Base-by-base conservation (phyloP, 2,329 filamentous ascomycete genomes). In the Zalaria sp. region DNA sequence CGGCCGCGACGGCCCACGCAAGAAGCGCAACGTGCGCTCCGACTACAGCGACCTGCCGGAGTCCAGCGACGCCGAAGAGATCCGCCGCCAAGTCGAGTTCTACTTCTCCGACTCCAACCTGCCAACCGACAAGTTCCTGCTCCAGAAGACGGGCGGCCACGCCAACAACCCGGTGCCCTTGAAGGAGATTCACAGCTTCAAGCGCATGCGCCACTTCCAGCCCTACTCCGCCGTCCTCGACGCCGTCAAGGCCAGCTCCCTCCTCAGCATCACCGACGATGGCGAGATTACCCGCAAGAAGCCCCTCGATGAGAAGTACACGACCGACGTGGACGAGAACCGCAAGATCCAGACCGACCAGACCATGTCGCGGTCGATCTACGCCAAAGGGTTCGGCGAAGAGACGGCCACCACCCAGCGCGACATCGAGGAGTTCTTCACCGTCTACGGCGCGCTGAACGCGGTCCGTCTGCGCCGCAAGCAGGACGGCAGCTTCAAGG, bases 101-200 rank as follows among this genome's bases (percentile, higher is more conserved):
- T 95, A 95, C 72, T 93, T 95, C 65, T 83, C 83, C 55, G 83
- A 93, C 61, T 83, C 81, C 55, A 95, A 95, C 65, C 76, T 98
- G 32, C 81, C 82, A 40, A 79, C 77, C 55, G 93, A 98, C 65
- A 83, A 86, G 60, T 93, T 85, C 67, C 73, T 98, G 52, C 83
- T 87, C 68, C 71, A 77, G 48, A 71, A 79, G 55, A 83, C 85
- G 42, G 81, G 79, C 34, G 89, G 89, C 43, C 69, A 75, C 49
- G 73, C 81, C 55, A 94, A 95, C 70, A 81, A 83, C 61, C 74
- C 88, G 35, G 79, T 98, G 32, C 69, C 79, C 25, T 70, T 98
- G 51, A 79, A 79, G 55, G 74, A 79, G 47, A 77, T 98, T 50
- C 77, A 80, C 70, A 79, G 69, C 40, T 98, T 98, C 73, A 89